These are phyloP conservation scores for Penicillium olsonii DNA, from an alignment of 2,329 filamentous ascomycete species.

Conservation along the genomic window DNA sequence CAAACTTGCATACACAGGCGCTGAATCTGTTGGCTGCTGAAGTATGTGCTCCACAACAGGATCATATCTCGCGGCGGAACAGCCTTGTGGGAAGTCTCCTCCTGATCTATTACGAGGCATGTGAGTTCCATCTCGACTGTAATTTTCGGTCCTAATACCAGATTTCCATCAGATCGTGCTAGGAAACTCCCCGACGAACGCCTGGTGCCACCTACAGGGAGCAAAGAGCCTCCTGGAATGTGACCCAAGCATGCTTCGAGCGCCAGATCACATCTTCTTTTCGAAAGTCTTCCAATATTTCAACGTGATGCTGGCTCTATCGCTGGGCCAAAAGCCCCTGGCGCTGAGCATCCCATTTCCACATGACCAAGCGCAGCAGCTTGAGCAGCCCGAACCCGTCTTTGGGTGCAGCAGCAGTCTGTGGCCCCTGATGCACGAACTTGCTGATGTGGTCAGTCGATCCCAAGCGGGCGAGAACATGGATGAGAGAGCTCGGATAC, in stretches of 20 bases:
- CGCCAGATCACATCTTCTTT: not conserved
- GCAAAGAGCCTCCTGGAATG: constrained; percentile 5
- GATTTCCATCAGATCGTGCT: constrained; percentile 5
- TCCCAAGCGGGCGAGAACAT: constrained; percentile 1
- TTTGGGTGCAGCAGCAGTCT: constrained; percentile 8
- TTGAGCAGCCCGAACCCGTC: constrained; percentile 2
- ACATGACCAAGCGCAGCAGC: not conserved
- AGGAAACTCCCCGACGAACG: constrained; percentile 9
- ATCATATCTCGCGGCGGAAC: not conserved
- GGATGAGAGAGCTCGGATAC: not conserved
- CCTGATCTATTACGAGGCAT: constrained; percentile 12
- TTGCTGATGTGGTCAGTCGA: constrained; percentile 3
- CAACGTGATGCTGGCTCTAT: constrained; percentile 11
- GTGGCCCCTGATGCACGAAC: constrained; percentile 8
- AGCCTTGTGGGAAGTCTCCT: constrained; percentile 5
- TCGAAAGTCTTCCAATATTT: constrained; percentile 10
- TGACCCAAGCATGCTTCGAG: not conserved
- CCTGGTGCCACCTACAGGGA: constrained; percentile 10
- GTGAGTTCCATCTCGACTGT: not conserved
- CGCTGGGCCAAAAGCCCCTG: constrained; percentile 1
- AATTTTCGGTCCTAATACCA: not conserved
- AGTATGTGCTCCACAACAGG: constrained; percentile 2
- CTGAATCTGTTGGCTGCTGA: constrained; percentile 7
- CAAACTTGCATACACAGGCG: constrained; percentile 7
- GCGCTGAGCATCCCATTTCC: not conserved